Base-by-base conservation (phyloP, 192 early-diverging fungal species). In the Coemansia sp. region DNA sequence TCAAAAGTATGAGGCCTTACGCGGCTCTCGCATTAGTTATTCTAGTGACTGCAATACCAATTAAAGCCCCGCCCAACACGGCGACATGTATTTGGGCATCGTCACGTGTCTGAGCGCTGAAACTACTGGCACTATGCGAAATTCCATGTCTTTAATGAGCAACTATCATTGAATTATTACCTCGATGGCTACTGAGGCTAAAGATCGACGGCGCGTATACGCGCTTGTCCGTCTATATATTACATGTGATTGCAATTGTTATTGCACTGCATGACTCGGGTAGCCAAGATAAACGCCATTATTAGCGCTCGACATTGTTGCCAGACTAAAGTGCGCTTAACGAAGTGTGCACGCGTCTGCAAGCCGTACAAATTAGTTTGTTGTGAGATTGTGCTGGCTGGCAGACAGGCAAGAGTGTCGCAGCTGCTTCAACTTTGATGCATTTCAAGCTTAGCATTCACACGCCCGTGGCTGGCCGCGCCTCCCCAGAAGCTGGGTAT, bases 221-320 rank as follows among this genome's bases (percentile, higher is more conserved):
- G 7, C 6, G 48, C 51, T 53, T 53, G 50, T 51, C 50, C 50
- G 8, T 17, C 14, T 47, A 47, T 47, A n/a, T 38, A 25, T n/a
- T 23, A 4, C 57, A 59, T 59, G 57, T 59, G 57, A 59, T 43
- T 6, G 3, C 6, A 10, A 43, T 12, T 45, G 57, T 45, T 59
- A 27, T 57, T 31, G 35, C 31, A 4, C 2, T 39, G 38, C 7
- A 58, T 21, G 17, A 23, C 57, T 16, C 12, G 22, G 25, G 9
- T 5, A 2, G 52, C 54, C 54, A 37, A 57, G 29, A 37, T 3
- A 57, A 57, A 57, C 55, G 55, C 55, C 55, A 37, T 57, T 57
- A 57, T 57, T 57, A 2, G 4, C 16, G 26, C 55, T 57, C 17
- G 6, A n/a, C 29, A 57, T 57, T 57, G 55, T 57, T 49, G 16